Percentiles rank a stretch among this genome's conserved stretches.
phyloP scores from a whole-genome alignment of 2,329 filamentous ascomycete species.

The Dactylellina cionopaga region DNA sequence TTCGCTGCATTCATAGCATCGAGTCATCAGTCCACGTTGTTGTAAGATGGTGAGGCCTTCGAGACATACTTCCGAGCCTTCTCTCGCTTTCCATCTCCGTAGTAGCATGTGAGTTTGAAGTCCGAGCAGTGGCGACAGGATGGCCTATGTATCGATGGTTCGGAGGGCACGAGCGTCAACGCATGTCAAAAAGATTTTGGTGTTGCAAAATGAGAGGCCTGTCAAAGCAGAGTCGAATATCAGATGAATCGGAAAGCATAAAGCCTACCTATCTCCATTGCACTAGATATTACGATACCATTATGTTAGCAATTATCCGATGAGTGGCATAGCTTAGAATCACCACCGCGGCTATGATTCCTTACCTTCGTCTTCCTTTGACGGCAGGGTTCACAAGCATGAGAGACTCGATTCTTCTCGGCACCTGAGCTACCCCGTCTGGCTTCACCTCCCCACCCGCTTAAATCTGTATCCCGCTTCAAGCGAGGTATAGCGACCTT shows the following conservation, averaged over 20 bases:
- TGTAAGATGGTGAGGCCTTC: neutral
- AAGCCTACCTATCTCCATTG: conserved; percentile 54
- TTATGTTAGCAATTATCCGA: conserved; percentile 43
- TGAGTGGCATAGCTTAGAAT: conserved; percentile 34
- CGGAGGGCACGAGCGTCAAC: conserved; percentile 7
- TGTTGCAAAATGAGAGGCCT: conserved; percentile 35
- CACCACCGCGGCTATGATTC: neutral
- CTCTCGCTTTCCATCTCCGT: conserved; percentile 56
- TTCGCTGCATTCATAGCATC: conserved; percentile 11
- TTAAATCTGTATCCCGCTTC: conserved; percentile 50
- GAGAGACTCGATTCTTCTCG: conserved; percentile 55
- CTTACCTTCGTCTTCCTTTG: conserved; percentile 47
- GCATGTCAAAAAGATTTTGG: conserved; percentile 23
- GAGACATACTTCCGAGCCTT: conserved; percentile 53
- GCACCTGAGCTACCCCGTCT: conserved; percentile 50
- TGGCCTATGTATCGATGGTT: conserved; percentile 51
- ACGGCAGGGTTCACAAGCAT: conserved; percentile 56
- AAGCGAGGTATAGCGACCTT: conserved; percentile 56
- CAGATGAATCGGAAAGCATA: neutral
- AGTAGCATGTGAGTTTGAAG: conserved; percentile 55
- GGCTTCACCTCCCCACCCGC: conserved; percentile 51
- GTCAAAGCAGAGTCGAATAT: conserved; percentile 24
- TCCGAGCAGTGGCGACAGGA: conserved; percentile 56
- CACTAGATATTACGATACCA: conserved; percentile 51
- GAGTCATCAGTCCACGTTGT: neutral